Evolutionary conservation across 1,139 yeast species (phyloP).

Genomic region (Magnusiomyces magnusii): DNA sequence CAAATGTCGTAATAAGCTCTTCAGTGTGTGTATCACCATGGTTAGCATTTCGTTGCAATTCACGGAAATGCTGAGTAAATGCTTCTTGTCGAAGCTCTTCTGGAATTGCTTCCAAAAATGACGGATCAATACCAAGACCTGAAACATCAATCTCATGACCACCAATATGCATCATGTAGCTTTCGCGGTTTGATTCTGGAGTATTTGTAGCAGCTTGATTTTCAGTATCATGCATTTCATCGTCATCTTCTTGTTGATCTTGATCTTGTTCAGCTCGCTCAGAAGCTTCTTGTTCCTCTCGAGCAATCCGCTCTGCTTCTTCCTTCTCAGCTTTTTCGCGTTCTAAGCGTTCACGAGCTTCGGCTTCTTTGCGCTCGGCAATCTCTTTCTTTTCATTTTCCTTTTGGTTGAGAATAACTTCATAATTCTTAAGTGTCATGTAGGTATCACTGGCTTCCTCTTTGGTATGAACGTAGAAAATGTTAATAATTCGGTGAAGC

Average conservation of each 20-base stretch:
- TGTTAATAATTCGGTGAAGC: background rate
- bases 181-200: background rate
- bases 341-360: constrained; percentile 37
- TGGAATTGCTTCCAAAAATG: constrained; percentile 82
- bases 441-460: background rate
- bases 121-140: constrained; percentile 89
- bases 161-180: constrained; percentile 54
- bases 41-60: constrained; percentile 33
- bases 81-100: constrained; percentile 94
- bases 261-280: constrained; percentile 15
- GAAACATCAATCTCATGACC: constrained; percentile 78
- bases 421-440: background rate
- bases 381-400: constrained; percentile 17
- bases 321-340: constrained; percentile 25
- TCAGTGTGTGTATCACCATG: constrained; percentile 42
- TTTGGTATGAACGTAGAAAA: background rate
- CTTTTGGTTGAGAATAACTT: background rate
- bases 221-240: constrained; percentile 16
- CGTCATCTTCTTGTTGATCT: constrained; percentile 16
- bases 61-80: constrained; percentile 76
- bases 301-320: constrained; percentile 19
- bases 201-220: background rate
- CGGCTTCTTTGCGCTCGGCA: constrained; percentile 21
- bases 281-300: constrained; percentile 31
- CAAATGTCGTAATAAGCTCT: constrained; percentile 74